Evolutionary conservation across 495 filamentous ascomycete species (phyloP), one percentile per base, ranked within the genome.

Genomic region (Talaromyces wortmannii): DNA sequence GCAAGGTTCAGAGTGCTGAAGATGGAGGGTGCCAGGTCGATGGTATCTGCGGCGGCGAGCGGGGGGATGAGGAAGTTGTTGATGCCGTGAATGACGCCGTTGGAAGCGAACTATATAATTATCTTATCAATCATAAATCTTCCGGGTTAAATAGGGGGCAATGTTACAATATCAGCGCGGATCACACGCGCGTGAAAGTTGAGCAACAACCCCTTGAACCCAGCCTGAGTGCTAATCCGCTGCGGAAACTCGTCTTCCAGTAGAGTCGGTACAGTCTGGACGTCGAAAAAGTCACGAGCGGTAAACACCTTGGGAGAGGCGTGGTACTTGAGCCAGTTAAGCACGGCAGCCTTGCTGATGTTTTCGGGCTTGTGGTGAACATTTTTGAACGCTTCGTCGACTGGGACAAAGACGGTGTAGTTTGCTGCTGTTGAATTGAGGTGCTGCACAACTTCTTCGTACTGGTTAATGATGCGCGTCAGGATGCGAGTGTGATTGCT

Each of bases 81-180:
- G 52, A 96, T 66, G 53, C 78, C 84, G 73, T 96, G 91, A 64
- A 95, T 81, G 6, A 94, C 70, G 49, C 91, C 91, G 69, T 96
- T 95, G 45, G 79, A 79, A 31, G 72, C 78, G 61, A 76, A 74
- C 77, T 83, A 45, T 33, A 40, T 44, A 50, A 51, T 59, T 67
- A 23, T 23, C 23, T 23, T 23, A 23, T 23, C 23, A 13, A 40
- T 40, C 36, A 40, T 13, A 40, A 5, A 10, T 40, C 8, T 8
- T 45, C 60, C 44, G 15, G 59, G 45, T 50, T 13, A 33, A 17
- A 29, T 30, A 42, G 16, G 23, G 10, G 44, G 45, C 17, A 32
- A 40, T 13, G 13, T 54, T 75, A 90, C 79, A 45, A 92, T 79
- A 67, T 95, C 80, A 49, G 77, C 63, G n/a, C 74, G 77, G 10